Conservation (phyloP, 2,329 filamentous ascomycete genomes). For the Parastagonospora nodorum region DNA sequence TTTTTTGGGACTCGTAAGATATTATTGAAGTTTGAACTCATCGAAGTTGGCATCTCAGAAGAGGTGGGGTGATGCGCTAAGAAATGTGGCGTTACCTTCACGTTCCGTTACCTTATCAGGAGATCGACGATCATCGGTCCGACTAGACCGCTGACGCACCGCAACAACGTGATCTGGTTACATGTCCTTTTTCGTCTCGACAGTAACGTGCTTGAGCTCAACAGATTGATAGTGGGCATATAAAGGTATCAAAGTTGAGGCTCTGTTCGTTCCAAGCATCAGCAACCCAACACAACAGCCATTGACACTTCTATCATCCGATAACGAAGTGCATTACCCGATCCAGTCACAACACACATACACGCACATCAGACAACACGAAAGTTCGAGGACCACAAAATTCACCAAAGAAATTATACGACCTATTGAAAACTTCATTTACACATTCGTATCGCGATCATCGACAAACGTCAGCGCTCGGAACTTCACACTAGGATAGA, state of each 20-base stretch:
- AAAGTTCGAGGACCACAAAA: neutral
- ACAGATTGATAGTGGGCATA: neutral
- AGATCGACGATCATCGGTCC: constrained; percentile 7
- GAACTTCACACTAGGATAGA: constrained; percentile 5
- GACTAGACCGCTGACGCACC: constrained; percentile 13
- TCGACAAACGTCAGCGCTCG: neutral
- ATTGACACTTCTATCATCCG: constrained; percentile 4
- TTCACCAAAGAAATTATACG: neutral
- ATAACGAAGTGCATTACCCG: constrained; percentile 18
- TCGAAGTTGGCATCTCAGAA: neutral
- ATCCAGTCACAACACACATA: constrained; percentile 3
- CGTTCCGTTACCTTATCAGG: constrained; percentile 16
- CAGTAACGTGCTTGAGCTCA: neutral
- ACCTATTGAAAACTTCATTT: neutral
- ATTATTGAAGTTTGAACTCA: neutral
- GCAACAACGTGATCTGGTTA: constrained; percentile 20
- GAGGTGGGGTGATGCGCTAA: constrained; percentile 23
- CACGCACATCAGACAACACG: neutral
- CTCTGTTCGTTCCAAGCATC: neutral
- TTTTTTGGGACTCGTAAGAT: too few relatives aligned
- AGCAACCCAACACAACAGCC: constrained; percentile 4
- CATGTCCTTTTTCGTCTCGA: neutral
- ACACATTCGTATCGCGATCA: neutral
- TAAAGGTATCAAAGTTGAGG: constrained; percentile 1
- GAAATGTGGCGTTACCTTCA: constrained; percentile 30